Evolutionary conservation across 192 early-diverging fungal species (phyloP).

Genomic region (Geranomyces michiganensis): DNA sequence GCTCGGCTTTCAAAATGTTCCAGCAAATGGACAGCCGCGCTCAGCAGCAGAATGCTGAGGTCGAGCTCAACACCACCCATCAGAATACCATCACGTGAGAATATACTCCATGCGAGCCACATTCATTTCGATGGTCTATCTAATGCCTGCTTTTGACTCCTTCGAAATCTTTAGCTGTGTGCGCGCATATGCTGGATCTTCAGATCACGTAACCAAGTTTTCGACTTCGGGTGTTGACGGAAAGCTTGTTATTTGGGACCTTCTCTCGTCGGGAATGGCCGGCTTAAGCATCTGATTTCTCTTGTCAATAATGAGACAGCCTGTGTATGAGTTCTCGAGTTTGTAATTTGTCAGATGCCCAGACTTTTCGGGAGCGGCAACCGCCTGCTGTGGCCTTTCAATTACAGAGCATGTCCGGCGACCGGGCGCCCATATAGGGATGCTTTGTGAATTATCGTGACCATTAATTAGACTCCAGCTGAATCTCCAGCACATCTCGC

Average conservation of each 20-base stretch:
- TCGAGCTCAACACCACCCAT: constrained; percentile 80
- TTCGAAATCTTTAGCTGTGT: constrained; percentile 42
- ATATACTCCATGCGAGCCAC: background rate
- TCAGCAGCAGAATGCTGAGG: constrained; percentile 62
- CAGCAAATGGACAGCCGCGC: constrained; percentile 88
- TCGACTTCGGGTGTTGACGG: constrained; percentile 84
- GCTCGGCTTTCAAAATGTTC: constrained; percentile 82
- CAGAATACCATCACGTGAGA: constrained; percentile 94
- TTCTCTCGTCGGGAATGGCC: constrained; percentile 27
- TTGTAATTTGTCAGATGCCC: too few species aligned
- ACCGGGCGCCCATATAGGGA: too few species aligned
- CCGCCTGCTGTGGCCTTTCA: too few species aligned
- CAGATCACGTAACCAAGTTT: constrained; percentile 65
- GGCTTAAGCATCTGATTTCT: constrained; percentile 12
- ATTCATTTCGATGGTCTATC: background rate
- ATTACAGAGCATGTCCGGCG: too few species aligned
- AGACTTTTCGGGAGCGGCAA: too few species aligned
- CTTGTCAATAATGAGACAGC: too few species aligned
- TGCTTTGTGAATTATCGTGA: too few species aligned
- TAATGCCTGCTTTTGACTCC: background rate
- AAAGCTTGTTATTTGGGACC: constrained; percentile 77
- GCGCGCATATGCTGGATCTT: constrained; percentile 55
- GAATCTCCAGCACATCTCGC: constrained; percentile 19
- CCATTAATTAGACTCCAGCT: background rate
- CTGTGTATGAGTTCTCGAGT: too few species aligned